Evolutionary conservation across 768 basidiomycete genomes (phyloP).

Genomic region (Boletus reticuloceps): DNA sequence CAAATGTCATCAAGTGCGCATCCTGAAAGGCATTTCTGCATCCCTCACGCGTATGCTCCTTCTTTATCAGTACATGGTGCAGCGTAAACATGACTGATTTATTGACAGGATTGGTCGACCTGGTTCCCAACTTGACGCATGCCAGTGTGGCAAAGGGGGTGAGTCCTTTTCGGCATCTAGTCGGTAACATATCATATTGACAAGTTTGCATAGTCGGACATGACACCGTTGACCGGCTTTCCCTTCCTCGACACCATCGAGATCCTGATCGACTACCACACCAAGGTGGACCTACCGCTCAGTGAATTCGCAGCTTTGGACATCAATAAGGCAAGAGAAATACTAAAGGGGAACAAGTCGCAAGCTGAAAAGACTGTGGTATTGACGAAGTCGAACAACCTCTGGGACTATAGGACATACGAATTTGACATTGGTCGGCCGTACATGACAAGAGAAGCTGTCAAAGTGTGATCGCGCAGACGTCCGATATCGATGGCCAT

Average conservation of each 20-base stretch:
- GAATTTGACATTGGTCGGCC: too few species aligned
- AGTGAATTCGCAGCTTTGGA: too few species aligned
- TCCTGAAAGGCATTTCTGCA: not conserved
- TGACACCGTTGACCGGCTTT: not conserved
- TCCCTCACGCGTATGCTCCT: not conserved
- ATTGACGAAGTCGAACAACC: too few species aligned
- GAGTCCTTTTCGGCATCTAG: not conserved
- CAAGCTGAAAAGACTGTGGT: too few species aligned
- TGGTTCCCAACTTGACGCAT: slow-evolving; percentile 7
- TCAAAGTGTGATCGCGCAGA: too few species aligned
- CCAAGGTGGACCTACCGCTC: too few species aligned
- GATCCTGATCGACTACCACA: not conserved
- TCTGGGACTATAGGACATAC: too few species aligned
- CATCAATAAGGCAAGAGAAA: too few species aligned
- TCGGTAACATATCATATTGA: not conserved
- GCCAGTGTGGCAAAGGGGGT: not conserved
- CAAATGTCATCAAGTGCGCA: too few species aligned
- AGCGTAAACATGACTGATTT: not conserved
- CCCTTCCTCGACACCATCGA: slow-evolving; percentile 3
- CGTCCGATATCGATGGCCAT: too few species aligned
- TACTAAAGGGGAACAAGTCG: too few species aligned
- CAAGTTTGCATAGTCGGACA: not conserved
- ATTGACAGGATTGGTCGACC: slow-evolving; percentile 4
- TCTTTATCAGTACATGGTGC: not conserved
- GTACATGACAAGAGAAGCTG: too few species aligned